A percentile compares a stretch with the other conserved stretches of the same genome.
Evolutionary conservation across 805 yeast genomes (phyloP).

Genomic region (Saturnispora dispora): DNA sequence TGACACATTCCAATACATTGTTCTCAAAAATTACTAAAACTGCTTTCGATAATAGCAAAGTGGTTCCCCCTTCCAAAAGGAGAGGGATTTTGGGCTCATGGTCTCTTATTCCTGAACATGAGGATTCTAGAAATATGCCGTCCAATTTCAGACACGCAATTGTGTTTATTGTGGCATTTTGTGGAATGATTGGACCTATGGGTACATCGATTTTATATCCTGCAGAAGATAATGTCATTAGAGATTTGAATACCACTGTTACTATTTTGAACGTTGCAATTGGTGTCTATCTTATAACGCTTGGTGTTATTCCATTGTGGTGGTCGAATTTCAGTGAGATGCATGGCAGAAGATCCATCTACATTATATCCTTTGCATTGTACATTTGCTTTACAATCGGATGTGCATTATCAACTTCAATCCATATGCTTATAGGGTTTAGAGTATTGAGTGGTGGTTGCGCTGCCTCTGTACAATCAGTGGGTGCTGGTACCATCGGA

Average conservation of each 20-base stretch:
- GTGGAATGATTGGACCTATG: constrained; percentile 81
- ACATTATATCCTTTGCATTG: constrained; percentile 55
- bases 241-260: constrained; percentile 45
- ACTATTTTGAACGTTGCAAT: constrained; percentile 66
- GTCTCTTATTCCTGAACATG: constrained; percentile 57
- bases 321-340: constrained; percentile 77
- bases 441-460: constrained; percentile 71
- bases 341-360: constrained; percentile 67
- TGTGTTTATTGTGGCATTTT: constrained; percentile 58
- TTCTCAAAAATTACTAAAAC: constrained; percentile 15
- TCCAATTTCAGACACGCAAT: constrained; percentile 38
- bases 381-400: constrained; percentile 65
- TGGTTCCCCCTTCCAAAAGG: constrained; percentile 34
- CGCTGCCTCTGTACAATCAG: constrained; percentile 79
- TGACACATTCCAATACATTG: constrained; percentile 7
- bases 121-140: constrained; percentile 62
- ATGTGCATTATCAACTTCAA: constrained; percentile 53
- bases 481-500: constrained; percentile 83
- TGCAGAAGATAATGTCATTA: constrained; percentile 53
- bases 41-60: constrained; percentile 19
- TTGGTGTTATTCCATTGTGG: constrained; percentile 82
- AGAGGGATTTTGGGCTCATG: constrained; percentile 51
- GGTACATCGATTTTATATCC: constrained; percentile 80
- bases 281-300: constrained; percentile 63
- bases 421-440: constrained; percentile 55